Conservation (phyloP, 2,329 filamentous ascomycete species). For the Massarina eburnea region DNA sequence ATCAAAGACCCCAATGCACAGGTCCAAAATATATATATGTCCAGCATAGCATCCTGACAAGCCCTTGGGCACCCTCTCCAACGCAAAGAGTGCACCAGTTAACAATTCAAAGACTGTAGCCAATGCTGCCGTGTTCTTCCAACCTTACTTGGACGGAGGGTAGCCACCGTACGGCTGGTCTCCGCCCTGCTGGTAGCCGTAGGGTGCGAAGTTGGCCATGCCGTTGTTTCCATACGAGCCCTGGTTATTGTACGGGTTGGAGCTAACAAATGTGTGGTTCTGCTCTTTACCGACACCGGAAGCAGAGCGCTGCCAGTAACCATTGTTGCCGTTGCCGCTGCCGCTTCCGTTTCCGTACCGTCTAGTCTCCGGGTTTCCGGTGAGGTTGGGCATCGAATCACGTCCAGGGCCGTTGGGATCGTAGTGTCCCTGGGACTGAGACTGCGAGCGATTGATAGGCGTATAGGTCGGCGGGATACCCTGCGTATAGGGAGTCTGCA, state of each 20-base stretch:
- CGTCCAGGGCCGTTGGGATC: conserved; percentile 14
- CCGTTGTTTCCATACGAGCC: conserved; percentile 17
- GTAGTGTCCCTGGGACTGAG: conserved; percentile 22
- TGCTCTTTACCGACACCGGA: conserved; percentile 22
- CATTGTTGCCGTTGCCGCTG: not conserved
- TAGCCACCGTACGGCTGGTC: conserved; percentile 23
- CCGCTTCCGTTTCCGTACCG: conserved; percentile 5
- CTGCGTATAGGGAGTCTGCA: conserved; percentile 4
- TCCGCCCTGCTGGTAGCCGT: conserved; percentile 13
- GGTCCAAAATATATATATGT: no score
- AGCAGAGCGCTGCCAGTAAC: not conserved
- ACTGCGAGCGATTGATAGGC: conserved; percentile 27
- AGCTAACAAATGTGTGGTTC: conserved; percentile 14
- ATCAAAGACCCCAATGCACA: no score
- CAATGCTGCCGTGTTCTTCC: not conserved
- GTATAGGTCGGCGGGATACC: conserved; percentile 3
- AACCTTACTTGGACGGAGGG: conserved; percentile 16
- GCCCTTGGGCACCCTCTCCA: no score
- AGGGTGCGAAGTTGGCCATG: conserved; percentile 21
- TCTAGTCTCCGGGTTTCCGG: not conserved
- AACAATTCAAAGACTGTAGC: not conserved
- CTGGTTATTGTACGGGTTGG: conserved; percentile 24
- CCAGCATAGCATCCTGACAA: not conserved
- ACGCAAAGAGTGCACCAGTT: no score
- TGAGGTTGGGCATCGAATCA: conserved; percentile 13